Conservation (phyloP, 2,329 filamentous ascomycete genomes). For the Fusarium buharicum region DNA sequence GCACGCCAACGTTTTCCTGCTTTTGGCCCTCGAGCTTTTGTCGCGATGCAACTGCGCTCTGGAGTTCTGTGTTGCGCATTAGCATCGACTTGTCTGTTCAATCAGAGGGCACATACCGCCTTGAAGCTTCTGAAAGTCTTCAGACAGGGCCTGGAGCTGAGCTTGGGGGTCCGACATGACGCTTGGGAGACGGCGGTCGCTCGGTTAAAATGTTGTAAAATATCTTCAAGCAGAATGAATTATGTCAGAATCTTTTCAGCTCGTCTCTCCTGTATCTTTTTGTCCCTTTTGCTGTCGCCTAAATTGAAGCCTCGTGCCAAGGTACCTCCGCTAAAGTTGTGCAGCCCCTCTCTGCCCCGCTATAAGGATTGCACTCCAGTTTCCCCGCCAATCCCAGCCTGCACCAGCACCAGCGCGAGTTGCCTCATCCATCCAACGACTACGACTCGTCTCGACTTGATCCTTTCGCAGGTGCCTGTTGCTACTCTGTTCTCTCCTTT, state of each 20-base stretch:
- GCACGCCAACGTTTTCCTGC: slow-evolving; percentile 90
- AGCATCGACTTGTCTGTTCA: slow-evolving; percentile 7
- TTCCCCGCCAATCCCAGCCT: slow-evolving; percentile 51
- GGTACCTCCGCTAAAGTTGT: slow-evolving; percentile 30
- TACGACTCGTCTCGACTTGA: slow-evolving; percentile 19
- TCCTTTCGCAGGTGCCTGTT: slow-evolving; percentile 3
- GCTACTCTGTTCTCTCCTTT: background rate
- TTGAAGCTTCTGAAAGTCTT: slow-evolving; percentile 89
- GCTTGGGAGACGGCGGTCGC: background rate
- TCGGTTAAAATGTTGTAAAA: slow-evolving; percentile 10
- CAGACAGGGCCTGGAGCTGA: slow-evolving; percentile 81
- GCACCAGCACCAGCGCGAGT: slow-evolving; percentile 25
- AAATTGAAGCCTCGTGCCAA: slow-evolving; percentile 18
- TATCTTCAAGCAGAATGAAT: background rate
- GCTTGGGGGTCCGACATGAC: slow-evolving; percentile 79
- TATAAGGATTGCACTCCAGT: slow-evolving; percentile 51
- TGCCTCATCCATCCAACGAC: slow-evolving; percentile 37
- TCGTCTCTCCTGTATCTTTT: background rate
- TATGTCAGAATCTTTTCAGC: background rate
- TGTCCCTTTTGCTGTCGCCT: slow-evolving; percentile 29
- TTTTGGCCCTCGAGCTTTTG: slow-evolving; percentile 95
- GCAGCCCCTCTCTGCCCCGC: slow-evolving; percentile 49
- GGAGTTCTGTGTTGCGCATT: slow-evolving; percentile 72
- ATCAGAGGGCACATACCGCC: slow-evolving; percentile 65
- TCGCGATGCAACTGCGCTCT: slow-evolving; percentile 77